phyloP scores from a whole-genome alignment of 768 basidiomycete genomes.

The Lepiota subincarnata region DNA sequence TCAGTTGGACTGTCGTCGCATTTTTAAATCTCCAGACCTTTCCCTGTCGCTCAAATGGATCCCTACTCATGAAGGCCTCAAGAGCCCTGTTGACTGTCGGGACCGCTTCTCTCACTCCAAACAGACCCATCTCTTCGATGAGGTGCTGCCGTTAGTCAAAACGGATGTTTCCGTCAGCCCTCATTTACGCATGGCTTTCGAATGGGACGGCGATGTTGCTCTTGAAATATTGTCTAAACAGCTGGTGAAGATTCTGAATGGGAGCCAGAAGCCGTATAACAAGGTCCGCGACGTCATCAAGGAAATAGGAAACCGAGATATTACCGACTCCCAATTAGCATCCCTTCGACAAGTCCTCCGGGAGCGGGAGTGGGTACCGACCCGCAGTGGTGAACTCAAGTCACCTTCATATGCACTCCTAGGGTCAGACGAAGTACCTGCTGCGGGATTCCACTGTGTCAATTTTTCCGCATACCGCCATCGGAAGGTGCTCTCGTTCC shows the following conservation, averaged over 20 bases:
- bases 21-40: not conserved
- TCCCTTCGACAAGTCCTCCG: constrained; percentile 16
- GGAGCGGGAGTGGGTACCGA: constrained; percentile 34
- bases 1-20: not conserved
- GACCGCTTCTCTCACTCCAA: constrained; percentile 18
- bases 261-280: constrained; percentile 7
- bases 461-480: constrained; percentile 17
- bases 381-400: constrained; percentile 16
- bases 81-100: constrained; percentile 24
- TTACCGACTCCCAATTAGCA: constrained; percentile 15
- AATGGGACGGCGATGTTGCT: constrained; percentile 36
- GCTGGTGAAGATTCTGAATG: constrained; percentile 21
- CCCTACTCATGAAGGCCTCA: constrained; percentile 32
- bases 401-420: constrained; percentile 23
- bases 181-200: constrained; percentile 27
- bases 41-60: constrained; percentile 27
- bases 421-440: constrained; percentile 9
- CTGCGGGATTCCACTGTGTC: constrained; percentile 25
- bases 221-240: constrained; percentile 30
- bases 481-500: constrained; percentile 20
- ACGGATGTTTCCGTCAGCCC: constrained; percentile 19
- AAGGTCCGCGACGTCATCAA: constrained; percentile 24
- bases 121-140: constrained; percentile 31
- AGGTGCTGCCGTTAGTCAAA: constrained; percentile 32
- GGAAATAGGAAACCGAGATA: constrained; percentile 24